Base-by-base conservation (phyloP, 371 early-diverging fungal species). In the Phascolomyces articulosus region DNA sequence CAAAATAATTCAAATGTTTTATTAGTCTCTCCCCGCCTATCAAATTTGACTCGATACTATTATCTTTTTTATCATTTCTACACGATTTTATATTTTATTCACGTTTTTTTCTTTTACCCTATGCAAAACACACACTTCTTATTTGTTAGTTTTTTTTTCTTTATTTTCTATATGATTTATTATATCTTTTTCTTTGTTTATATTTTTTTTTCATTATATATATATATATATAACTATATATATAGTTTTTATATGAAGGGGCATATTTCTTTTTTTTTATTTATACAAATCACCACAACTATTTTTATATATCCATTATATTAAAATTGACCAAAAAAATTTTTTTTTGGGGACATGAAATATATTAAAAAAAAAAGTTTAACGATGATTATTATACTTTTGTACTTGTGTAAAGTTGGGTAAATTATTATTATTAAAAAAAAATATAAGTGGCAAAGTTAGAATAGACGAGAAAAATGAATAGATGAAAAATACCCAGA, bases 211-310 rank as follows among this genome's bases (percentile, higher is more conserved):
- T 47, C 20, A 18, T 18, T 47, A 13, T n/a, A n/a, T n/a, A n/a
- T n/a, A n/a, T n/a, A n/a, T n/a, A n/a, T n/a, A n/a, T n/a, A n/a
- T n/a, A n/a, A n/a, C n/a, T n/a, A n/a, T n/a, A n/a, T n/a, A n/a
- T n/a, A n/a, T n/a, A n/a, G n/a, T n/a, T 47, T 20, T 47, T 47
- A 11, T 47, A 51, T 51, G 51, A 51, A 51, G 51, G 51, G 24
- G 51, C 51, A 51, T 51, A 51, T 23, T 15, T 23, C n/a, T 13
- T 51, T 1, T 44, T 18, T 44, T n/a, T 44, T 44, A 15, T 16
- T 44, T 11, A 9, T 11, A 11, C 16, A 16, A 51, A 28, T n/a
- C 7, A 51, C 51, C 23, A 23, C 2, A 47, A 34, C n/a, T n/a
- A n/a, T n/a, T n/a, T n/a, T n/a, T n/a, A n/a, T n/a, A n/a, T n/a